Evolutionary conservation across 306 rosid genomes (phyloP), one percentile per base, ranked within the genome.

Genomic region (Prunus persica): DNA sequence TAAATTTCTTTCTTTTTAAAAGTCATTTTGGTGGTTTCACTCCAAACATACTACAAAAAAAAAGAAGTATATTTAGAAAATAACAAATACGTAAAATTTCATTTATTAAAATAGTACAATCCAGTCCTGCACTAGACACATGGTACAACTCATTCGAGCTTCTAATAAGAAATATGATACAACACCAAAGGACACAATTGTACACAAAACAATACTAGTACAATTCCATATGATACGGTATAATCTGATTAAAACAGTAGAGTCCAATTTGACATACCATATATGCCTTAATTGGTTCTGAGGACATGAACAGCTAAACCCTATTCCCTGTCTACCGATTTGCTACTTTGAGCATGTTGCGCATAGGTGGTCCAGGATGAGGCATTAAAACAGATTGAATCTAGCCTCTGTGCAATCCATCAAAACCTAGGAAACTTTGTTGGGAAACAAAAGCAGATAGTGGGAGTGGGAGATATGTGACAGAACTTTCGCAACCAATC

Each of bases 391-490:
- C 51, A 65, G 2, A 11, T 24, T 34, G 19, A 38, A 38, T 65
- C 69, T 65, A 34, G 50, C 69, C 50, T n/a, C n/a, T 38, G 28
- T 38, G 70, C 38, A 32, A 38, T 50, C 70, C 70, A 38, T 65
- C 19, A 19, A 9, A 56, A 64, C 47, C 70, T 1, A n/a, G 2
- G 25, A 22, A 18, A 24, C 13, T 45, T 65, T 19, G 50, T 11
- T 34, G 27, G 50, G 51, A 9, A 34, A 11, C 25, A 16, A 15
- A 18, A 30, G 57, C 57, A 24, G 20, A 45, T 6, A 6, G 28
- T 18, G 38, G 24, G 8, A 6, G 38, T 22, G 27, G 52, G n/a
- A 8, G 30, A 41, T 4, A 66, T 41, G 18, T 15, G 3, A 45
- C 11, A 22, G 19, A 43, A 67, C 11, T 43, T 43, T 67, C 30